Conservation (phyloP, 83 land plant genomes). For the Thuja plicata region DNA sequence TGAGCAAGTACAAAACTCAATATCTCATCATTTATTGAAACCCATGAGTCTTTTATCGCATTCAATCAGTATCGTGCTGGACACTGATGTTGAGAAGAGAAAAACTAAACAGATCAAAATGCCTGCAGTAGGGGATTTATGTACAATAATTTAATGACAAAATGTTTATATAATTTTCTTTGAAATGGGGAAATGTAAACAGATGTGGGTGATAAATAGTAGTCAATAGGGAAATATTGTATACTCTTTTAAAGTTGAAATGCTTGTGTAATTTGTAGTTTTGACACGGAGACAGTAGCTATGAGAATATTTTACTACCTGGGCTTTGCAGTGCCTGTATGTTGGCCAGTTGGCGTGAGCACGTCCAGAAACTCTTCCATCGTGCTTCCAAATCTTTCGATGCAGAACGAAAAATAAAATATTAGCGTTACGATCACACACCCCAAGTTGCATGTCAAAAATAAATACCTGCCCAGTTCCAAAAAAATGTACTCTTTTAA, state of each 20-base stretch:
- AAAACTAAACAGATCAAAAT: not conserved
- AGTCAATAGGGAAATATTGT: not conserved
- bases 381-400: not conserved
- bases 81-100: not conserved
- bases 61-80: not conserved
- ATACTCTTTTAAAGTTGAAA: too few relatives aligned
- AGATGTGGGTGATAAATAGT: not conserved
- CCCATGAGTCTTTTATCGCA: not conserved
- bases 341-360: conserved; percentile 42
- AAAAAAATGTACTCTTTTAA: too few relatives aligned
- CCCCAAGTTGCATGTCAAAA: not conserved
- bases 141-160: too few relatives aligned
- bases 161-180: not conserved
- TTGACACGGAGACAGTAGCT: too few relatives aligned
- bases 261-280: too few relatives aligned
- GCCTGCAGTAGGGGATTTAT: too few relatives aligned
- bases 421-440: not conserved
- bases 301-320: conserved; percentile 22
- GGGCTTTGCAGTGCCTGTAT: conserved; percentile 49
- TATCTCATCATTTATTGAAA: too few relatives aligned
- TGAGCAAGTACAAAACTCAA: too few relatives aligned
- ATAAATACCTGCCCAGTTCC: too few relatives aligned
- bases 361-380: conserved; percentile 51
- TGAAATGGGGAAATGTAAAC: not conserved
- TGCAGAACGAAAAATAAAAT: too few relatives aligned